Evolutionary conservation across 257 asterid species (phyloP).

Genomic region (Phtheirospermum japonicum): DNA sequence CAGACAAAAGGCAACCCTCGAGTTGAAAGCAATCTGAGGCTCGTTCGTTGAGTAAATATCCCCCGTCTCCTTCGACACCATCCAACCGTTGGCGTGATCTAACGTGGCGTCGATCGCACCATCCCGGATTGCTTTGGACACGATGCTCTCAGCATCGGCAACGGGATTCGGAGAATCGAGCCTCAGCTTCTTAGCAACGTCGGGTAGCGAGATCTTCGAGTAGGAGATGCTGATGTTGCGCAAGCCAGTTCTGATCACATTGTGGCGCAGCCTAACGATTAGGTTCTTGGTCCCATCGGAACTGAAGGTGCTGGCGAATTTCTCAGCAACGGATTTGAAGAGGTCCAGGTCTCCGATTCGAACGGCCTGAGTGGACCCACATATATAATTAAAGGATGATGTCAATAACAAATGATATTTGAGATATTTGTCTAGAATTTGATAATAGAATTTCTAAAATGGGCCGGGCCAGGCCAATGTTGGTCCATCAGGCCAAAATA

Average conservation of each 20-base stretch:
- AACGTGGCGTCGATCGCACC: conserved; percentile 75
- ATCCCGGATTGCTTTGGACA: conserved; percentile 74
- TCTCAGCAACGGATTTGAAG: conserved; percentile 58
- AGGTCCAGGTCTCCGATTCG: conserved; percentile 72
- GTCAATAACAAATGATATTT: neutral
- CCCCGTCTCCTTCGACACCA: conserved; percentile 71
- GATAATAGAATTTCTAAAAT: no score
- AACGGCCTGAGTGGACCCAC: conserved; percentile 55
- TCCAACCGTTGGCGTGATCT: conserved; percentile 73
- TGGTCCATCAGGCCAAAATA: no score
- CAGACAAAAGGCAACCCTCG: conserved; percentile 70
- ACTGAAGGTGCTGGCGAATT: conserved; percentile 53
- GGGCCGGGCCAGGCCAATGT: no score
- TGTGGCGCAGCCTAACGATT: conserved; percentile 71
- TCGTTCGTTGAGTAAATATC: conserved; percentile 76
- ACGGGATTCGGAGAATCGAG: conserved; percentile 58
- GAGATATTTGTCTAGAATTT: no score
- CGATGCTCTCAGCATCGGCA: conserved; percentile 68
- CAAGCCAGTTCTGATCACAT: conserved; percentile 65
- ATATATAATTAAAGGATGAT: neutral
- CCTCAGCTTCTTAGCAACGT: conserved; percentile 68
- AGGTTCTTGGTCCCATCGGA: conserved; percentile 60
- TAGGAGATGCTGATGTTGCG: conserved; percentile 71
- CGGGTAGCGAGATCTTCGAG: conserved; percentile 57
- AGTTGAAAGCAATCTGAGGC: conserved; percentile 69